These are phyloP conservation scores for Cladophialophora yegresii DNA, from an alignment of 2,329 filamentous ascomycete genomes.

Conservation along the genomic window DNA sequence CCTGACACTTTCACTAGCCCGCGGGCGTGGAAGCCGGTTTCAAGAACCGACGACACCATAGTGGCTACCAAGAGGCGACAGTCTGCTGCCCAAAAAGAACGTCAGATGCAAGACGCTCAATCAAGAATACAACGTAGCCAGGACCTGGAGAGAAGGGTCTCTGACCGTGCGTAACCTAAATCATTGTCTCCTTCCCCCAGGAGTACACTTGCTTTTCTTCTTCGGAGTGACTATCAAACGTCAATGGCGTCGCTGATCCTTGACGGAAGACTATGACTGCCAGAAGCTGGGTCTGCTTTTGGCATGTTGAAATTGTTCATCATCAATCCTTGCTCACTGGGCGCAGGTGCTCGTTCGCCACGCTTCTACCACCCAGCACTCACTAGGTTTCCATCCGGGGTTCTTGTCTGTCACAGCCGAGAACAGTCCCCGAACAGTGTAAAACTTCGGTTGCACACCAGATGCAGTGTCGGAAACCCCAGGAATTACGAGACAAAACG, in stretches of 20 bases:
- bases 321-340: conserved; percentile 1
- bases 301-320: background rate
- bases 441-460: background rate
- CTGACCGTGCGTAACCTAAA: no score
- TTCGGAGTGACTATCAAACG: conserved; percentile 11
- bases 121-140: background rate
- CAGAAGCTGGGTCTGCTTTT: background rate
- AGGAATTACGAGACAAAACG: background rate
- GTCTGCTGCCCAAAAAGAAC: background rate
- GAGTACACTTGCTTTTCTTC: no score
- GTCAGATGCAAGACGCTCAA: background rate
- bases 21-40: conserved; percentile 11
- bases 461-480: background rate
- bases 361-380: conserved; percentile 3
- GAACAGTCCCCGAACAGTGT: background rate
- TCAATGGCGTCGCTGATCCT: conserved; percentile 7
- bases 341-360: conserved; percentile 4
- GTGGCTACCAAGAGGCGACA: background rate
- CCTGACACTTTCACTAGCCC: conserved; percentile 6
- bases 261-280: background rate
- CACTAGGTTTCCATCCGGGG: background rate
- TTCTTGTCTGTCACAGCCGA: conserved; percentile 3
- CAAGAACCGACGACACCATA: conserved; percentile 4
- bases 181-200: no score
- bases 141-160: background rate